phyloP scores from a whole-genome alignment of 768 basidiomycete genomes.

The Boletus bicolor region DNA sequence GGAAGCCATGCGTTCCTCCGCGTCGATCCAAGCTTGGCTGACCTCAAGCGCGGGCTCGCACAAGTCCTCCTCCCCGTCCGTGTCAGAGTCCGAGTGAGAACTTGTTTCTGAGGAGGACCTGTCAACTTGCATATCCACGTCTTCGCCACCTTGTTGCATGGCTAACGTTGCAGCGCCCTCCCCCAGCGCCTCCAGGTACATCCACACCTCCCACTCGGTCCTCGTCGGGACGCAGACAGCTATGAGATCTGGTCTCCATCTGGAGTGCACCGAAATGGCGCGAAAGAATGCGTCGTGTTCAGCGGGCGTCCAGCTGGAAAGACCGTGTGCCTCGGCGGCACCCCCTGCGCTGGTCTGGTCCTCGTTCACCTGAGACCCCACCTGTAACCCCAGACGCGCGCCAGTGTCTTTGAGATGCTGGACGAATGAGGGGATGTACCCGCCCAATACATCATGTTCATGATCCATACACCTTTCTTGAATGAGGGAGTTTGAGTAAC shows the following conservation, averaged over 20 bases:
- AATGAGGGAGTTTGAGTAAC: background rate
- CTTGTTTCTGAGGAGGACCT: constrained; percentile 29
- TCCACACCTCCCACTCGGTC: constrained; percentile 61
- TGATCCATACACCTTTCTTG: constrained; percentile 4
- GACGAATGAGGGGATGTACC: constrained; percentile 26
- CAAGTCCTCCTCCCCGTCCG: background rate
- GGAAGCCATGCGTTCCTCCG: constrained; percentile 33
- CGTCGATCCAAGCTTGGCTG: constrained; percentile 34
- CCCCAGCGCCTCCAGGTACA: constrained; percentile 58
- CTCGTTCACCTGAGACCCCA: background rate
- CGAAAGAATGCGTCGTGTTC: constrained; percentile 76
- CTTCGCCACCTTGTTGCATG: constrained; percentile 12
- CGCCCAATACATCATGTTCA: constrained; percentile 18
- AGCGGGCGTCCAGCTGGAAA: constrained; percentile 52
- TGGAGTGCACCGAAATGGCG: constrained; percentile 61
- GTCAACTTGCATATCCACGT: constrained; percentile 2
- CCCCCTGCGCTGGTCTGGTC: background rate
- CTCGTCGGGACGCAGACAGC: constrained; percentile 65
- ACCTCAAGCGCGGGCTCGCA: constrained; percentile 35
- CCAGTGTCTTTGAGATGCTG: constrained; percentile 27
- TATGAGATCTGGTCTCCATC: constrained; percentile 75
- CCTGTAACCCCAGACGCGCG: constrained; percentile 15
- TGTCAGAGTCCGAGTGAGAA: constrained; percentile 1
- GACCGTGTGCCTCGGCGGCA: background rate
- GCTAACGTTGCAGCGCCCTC: constrained; percentile 17